phyloP scores from a whole-genome alignment of 805 yeast genomes.

The Kodamaea hsintzibuensis region DNA sequence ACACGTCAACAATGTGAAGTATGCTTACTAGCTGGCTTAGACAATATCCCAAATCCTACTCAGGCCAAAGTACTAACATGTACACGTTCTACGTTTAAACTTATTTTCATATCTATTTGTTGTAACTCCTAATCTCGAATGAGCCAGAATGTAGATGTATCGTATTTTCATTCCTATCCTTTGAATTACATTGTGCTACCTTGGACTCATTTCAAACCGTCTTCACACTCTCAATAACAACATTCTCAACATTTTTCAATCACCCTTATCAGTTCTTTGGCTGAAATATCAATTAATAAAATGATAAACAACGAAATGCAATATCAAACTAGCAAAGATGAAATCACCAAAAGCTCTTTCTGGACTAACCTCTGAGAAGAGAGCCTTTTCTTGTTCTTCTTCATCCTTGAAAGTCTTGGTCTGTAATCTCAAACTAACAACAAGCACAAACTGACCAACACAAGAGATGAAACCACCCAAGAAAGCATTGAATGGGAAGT shows the following conservation, averaged over 20 bases:
- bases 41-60: too few species aligned
- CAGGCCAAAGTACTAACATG: too few species aligned
- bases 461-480: conserved; percentile 89
- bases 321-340: conserved; percentile 78
- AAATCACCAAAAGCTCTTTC: conserved; percentile 84
- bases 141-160: too few species aligned
- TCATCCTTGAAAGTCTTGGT: conserved; percentile 12
- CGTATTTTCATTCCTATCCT: too few species aligned
- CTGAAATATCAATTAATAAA: conserved; percentile 67
- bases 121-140: too few species aligned
- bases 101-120: too few species aligned
- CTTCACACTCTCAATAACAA: not conserved
- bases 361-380: conserved; percentile 27
- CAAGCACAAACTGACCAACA: conserved; percentile 93
- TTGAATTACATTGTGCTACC: too few species aligned
- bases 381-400: conserved; percentile 4
- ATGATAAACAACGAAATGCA: conserved; percentile 88
- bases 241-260: not conserved
- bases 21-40: too few species aligned
- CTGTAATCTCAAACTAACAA: conserved; percentile 81
- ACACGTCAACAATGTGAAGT: too few species aligned
- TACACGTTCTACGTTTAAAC: too few species aligned
- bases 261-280: not conserved
- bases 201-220: too few species aligned
- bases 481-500: conserved; percentile 96